A percentile compares a stretch with the other conserved stretches of the same genome.
Evolutionary conservation across 495 filamentous ascomycete species (phyloP).

Genomic region (Cercophora sp.): DNA sequence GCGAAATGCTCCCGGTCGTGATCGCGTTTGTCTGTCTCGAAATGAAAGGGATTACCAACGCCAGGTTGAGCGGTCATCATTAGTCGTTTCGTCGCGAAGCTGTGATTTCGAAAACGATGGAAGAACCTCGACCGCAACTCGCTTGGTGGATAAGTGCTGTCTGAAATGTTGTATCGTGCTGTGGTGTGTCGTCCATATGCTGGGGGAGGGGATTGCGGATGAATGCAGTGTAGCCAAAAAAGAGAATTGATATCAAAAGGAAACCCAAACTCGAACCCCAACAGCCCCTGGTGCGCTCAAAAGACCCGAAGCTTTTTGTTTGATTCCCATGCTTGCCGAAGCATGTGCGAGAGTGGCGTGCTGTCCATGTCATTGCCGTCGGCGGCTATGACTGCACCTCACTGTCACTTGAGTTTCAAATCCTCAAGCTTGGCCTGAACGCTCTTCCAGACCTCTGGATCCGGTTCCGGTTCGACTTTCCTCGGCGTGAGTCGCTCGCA

Average conservation of each 20-base stretch:
- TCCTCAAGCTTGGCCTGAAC: constrained; percentile 56
- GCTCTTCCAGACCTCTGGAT: constrained; percentile 60
- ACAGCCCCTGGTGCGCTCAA: neutral
- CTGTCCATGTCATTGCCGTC: neutral
- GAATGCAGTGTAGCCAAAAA: constrained; percentile 6
- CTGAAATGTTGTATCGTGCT: neutral
- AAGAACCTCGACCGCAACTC: constrained; percentile 3
- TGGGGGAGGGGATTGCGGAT: constrained; percentile 4
- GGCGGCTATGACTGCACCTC: neutral
- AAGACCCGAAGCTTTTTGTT: neutral
- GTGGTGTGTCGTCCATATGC: constrained; percentile 1
- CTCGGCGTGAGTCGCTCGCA: constrained; percentile 50
- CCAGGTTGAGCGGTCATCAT: constrained; percentile 10
- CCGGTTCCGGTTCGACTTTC: constrained; percentile 57
- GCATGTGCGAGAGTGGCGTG: neutral
- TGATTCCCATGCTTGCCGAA: neutral
- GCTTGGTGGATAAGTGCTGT: neutral
- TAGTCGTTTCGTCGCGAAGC: constrained; percentile 1
- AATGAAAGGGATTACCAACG: constrained; percentile 5
- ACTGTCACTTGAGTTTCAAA: constrained; percentile 34
- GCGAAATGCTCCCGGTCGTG: neutral
- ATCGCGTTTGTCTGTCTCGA: constrained; percentile 3
- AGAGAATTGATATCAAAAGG: constrained; percentile 1
- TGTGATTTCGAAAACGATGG: constrained; percentile 1
- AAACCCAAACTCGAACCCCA: neutral